Conservation (phyloP, 108 stramenopile species). For the Bacterosira constricta region DNA sequence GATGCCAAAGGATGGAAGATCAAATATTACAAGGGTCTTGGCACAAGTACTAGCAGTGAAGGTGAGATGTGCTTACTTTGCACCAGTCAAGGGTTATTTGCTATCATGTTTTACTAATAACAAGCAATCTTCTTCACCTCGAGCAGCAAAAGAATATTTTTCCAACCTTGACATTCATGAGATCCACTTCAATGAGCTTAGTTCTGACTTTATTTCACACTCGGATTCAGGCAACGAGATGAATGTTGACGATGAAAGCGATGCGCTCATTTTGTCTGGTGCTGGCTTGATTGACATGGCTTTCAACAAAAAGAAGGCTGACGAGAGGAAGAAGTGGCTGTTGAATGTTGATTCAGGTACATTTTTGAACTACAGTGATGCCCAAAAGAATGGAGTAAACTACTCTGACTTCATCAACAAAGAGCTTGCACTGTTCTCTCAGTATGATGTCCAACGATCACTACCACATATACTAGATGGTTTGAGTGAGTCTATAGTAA, state of each 20-base stretch:
- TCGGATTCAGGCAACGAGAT: conserved; percentile 30
- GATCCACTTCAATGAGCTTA: conserved; percentile 64
- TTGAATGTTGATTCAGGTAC: conserved; percentile 74
- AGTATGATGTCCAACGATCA: conserved; percentile 92
- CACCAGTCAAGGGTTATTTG: no score
- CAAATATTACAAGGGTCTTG: conserved; percentile 99
- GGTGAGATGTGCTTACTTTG: conserved; percentile 83
- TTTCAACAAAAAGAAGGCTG: conserved; percentile 93
- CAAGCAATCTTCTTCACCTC: no score
- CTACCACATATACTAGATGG: conserved; percentile 97
- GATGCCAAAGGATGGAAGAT: conserved; percentile 94
- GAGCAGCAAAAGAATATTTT: conserved; percentile 75
- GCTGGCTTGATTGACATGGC: conserved; percentile 97
- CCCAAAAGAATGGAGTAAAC: conserved; percentile 66
- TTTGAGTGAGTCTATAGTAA: no score
- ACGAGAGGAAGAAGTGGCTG: conserved; percentile 96
- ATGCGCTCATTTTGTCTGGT: conserved; percentile 50
- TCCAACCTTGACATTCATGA: conserved; percentile 79
- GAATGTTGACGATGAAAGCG: conserved; percentile 25
- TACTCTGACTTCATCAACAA: conserved; percentile 96
- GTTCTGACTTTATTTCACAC: conserved; percentile 44
- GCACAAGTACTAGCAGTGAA: conserved; percentile 95
- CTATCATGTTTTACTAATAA: background rate
- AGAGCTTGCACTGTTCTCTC: conserved; percentile 96
- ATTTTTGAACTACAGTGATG: conserved; percentile 86